Evolutionary conservation across 345 rosid species (phyloP).

Genomic region (Microcos paniculata): DNA sequence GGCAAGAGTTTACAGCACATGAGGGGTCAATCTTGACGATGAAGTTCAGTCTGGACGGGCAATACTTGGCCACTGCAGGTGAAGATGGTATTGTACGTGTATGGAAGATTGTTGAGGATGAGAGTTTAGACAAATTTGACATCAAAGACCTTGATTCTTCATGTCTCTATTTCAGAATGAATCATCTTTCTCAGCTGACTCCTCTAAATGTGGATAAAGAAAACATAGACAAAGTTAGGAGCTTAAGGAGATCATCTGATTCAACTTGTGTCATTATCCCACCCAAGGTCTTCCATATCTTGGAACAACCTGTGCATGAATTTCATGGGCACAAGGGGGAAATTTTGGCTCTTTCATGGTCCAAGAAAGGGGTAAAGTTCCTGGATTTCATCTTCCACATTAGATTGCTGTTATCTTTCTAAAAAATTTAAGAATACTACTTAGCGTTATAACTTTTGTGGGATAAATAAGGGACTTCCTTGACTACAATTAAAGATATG

Average conservation of each 20-base stretch:
- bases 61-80: slow-evolving; percentile 59
- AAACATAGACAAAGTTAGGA: slow-evolving; percentile 29
- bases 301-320: slow-evolving; percentile 59
- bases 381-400: not conserved
- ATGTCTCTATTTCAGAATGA: slow-evolving; percentile 43
- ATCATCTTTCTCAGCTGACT: slow-evolving; percentile 39
- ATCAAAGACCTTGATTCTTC: slow-evolving; percentile 45
- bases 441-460: not conserved
- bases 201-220: slow-evolving; percentile 37
- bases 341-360: slow-evolving; percentile 70
- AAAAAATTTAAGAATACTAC: not conserved
- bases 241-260: slow-evolving; percentile 35
- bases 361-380: slow-evolving; percentile 48
- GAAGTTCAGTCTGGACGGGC: slow-evolving; percentile 63
- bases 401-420: not conserved
- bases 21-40: slow-evolving; percentile 47
- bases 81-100: slow-evolving; percentile 60
- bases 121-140: slow-evolving; percentile 34
- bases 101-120: slow-evolving; percentile 60
- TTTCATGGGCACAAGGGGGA: slow-evolving; percentile 53
- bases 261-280: slow-evolving; percentile 54
- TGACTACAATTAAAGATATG: not conserved
- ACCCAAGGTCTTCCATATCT: slow-evolving; percentile 45
- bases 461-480: not conserved
- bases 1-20: slow-evolving; percentile 59